phyloP scores from a whole-genome alignment of 257 asterid species.

The Voacanga thouarsii region DNA sequence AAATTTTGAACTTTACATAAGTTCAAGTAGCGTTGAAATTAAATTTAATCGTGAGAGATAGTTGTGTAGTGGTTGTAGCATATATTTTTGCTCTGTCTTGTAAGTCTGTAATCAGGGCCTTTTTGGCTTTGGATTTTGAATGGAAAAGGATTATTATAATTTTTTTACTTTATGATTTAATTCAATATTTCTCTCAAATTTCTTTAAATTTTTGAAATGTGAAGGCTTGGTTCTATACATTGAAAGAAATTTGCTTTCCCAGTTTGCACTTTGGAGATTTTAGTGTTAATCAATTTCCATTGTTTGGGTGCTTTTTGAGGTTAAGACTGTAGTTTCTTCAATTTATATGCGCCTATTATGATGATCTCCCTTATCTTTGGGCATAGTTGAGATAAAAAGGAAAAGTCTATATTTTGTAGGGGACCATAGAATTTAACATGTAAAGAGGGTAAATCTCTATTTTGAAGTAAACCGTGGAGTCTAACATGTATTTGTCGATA shows the following conservation, averaged over 20 bases:
- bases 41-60: not conserved
- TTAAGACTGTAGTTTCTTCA: not conserved
- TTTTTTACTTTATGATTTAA: too few species aligned
- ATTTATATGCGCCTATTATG: not conserved
- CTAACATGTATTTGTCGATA: not conserved
- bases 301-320: not conserved
- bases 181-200: not conserved
- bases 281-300: not conserved
- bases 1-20: not conserved
- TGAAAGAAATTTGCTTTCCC: not conserved
- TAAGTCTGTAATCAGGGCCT: not conserved
- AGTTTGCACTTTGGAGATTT: not conserved
- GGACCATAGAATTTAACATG: not conserved
- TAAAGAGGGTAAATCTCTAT: not conserved
- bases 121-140: not conserved
- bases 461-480: not conserved
- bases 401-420: not conserved
- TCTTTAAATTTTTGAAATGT: not conserved
- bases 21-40: not conserved
- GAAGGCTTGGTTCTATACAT: not conserved
- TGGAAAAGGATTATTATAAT: not conserved
- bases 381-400: not conserved
- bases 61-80: not conserved
- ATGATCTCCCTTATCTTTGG: not conserved
- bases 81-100: not conserved